Percentiles rank a stretch among this genome's conserved stretches.
Conservation (phyloP, 2,329 filamentous ascomycete genomes). For the Mycosphaerella arachidis region DNA sequence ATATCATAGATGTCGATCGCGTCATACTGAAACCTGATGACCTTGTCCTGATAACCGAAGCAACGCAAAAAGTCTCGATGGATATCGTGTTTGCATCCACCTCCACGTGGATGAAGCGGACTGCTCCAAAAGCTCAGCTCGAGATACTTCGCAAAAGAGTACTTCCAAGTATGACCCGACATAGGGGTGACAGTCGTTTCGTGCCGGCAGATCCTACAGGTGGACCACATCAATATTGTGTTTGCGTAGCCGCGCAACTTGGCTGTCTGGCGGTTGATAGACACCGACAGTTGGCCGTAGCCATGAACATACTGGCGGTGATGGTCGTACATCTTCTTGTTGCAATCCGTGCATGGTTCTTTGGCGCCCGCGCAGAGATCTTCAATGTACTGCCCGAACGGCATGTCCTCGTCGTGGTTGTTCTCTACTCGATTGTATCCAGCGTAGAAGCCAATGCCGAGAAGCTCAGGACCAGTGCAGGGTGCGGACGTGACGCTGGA, state of each 20-base stretch:
- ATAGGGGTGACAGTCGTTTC: slow-evolving; percentile 87
- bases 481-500: slow-evolving; percentile 92
- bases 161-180: slow-evolving; percentile 94
- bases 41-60: slow-evolving; percentile 82
- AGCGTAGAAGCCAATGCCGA: slow-evolving; percentile 81
- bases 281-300: slow-evolving; percentile 85
- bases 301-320: slow-evolving; percentile 97
- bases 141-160: slow-evolving; percentile 97
- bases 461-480: slow-evolving; percentile 83
- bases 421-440: slow-evolving; percentile 72
- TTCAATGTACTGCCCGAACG: slow-evolving; percentile 90
- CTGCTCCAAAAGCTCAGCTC: slow-evolving; percentile 95
- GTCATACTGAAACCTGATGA: slow-evolving; percentile 87
- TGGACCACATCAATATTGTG: slow-evolving; percentile 95
- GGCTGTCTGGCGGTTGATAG: slow-evolving; percentile 71
- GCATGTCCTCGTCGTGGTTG: slow-evolving; percentile 78
- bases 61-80: slow-evolving; percentile 89
- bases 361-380: slow-evolving; percentile 75
- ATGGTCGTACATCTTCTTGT: slow-evolving; percentile 83
- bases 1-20: slow-evolving; percentile 90
- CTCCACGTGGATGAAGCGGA: slow-evolving; percentile 68
- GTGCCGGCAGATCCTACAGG: slow-evolving; percentile 84
- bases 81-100: slow-evolving; percentile 83
- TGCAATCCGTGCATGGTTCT: slow-evolving; percentile 76
- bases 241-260: slow-evolving; percentile 63